Conservation (phyloP, 1,284 basidiomycete genomes). For the Trichosporon ovoides region DNA sequence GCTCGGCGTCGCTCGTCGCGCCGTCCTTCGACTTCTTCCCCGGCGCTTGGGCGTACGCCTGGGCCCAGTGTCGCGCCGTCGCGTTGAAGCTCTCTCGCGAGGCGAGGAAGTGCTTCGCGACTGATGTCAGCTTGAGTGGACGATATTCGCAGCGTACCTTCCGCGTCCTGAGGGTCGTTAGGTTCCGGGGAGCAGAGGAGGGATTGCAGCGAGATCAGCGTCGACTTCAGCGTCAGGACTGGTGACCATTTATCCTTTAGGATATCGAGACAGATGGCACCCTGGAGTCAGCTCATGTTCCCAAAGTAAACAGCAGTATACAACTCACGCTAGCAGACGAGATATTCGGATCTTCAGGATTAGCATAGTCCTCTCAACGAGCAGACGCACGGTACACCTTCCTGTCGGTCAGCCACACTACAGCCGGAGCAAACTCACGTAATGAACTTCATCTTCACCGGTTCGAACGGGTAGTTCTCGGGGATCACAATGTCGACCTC, state of each 20-base stretch:
- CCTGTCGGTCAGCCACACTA: constrained; percentile 25
- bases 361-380: constrained; percentile 8
- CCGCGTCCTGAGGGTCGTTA: constrained; percentile 95
- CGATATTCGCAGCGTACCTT: constrained; percentile 51
- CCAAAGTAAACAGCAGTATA: background rate
- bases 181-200: constrained; percentile 95
- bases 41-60: constrained; percentile 75
- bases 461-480: constrained; percentile 91
- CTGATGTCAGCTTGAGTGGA: constrained; percentile 43
- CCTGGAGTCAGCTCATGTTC: constrained; percentile 27
- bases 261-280: constrained; percentile 57
- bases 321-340: constrained; percentile 72
- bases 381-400: constrained; percentile 75
- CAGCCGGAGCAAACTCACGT: constrained; percentile 55
- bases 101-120: constrained; percentile 92
- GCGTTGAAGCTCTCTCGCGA: constrained; percentile 81
- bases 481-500: constrained; percentile 95
- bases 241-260: constrained; percentile 78
- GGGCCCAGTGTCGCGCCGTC: constrained; percentile 91
- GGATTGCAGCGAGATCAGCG: constrained; percentile 90
- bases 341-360: constrained; percentile 66
- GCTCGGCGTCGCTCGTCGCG: constrained; percentile 38
- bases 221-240: constrained; percentile 85
- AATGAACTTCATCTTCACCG: constrained; percentile 97
- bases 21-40: constrained; percentile 2